Percentiles rank a stretch among this genome's conserved stretches.
phyloP scores from a whole-genome alignment of 805 yeast genomes.

The Candida suzukii region DNA sequence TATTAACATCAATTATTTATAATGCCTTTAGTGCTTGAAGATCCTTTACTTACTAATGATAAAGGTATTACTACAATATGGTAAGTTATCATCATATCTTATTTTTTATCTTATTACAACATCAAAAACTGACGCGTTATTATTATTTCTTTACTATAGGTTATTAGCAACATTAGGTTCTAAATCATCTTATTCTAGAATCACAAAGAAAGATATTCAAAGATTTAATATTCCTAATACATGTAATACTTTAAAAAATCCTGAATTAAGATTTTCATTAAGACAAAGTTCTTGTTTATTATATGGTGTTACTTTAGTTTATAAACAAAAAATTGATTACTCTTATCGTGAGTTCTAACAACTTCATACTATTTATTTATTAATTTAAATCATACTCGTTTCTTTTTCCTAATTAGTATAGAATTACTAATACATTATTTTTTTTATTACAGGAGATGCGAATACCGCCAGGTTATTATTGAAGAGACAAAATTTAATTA shows the following conservation, averaged over 20 bases:
- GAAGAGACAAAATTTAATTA: background rate
- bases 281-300: conserved; percentile 36
- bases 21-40: conserved; percentile 10
- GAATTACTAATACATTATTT: background rate
- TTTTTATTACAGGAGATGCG: background rate
- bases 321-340: conserved; percentile 41
- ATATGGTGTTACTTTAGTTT: conserved; percentile 41
- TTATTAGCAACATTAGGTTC: conserved; percentile 23
- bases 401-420: background rate
- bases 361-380: background rate
- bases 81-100: conserved; percentile 10
- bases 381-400: background rate
- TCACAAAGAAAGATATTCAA: conserved; percentile 24
- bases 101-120: background rate
- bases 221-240: conserved; percentile 34
- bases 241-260: conserved; percentile 25
- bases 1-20: background rate
- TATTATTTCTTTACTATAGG: conserved; percentile 11
- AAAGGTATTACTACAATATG: conserved; percentile 22
- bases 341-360: conserved; percentile 25
- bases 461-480: background rate
- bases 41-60: conserved; percentile 9
- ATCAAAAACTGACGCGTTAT: conserved; percentile 1
- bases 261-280: conserved; percentile 15
- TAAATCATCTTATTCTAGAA: conserved; percentile 14